Evolutionary conservation across 192 early-diverging fungal genomes (phyloP).

Genomic region (Dispira simplex): DNA sequence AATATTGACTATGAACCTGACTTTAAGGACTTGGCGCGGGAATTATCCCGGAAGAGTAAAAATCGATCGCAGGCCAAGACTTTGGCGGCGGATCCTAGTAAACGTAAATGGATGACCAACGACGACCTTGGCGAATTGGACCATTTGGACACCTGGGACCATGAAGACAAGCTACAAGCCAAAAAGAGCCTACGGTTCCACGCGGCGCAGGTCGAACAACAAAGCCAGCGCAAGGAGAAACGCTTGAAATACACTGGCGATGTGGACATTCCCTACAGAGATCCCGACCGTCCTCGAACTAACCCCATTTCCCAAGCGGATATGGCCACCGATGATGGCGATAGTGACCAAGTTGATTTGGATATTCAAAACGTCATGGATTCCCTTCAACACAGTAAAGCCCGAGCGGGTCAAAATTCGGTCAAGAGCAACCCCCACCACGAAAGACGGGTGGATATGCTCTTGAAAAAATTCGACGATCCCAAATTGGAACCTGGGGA

Average conservation of each 20-base stretch:
- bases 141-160: slow-evolving; percentile 54
- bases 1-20: slow-evolving; percentile 6
- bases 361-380: slow-evolving; percentile 12
- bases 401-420: too few species aligned
- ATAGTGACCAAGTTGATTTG: slow-evolving; percentile 16
- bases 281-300: slow-evolving; percentile 14
- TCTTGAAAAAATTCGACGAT: slow-evolving; percentile 17
- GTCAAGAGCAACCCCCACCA: too few species aligned
- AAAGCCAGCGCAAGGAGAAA: slow-evolving; percentile 16
- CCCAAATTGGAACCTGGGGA: slow-evolving; percentile 26
- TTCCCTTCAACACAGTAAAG: too few species aligned
- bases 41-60: slow-evolving; percentile 11
- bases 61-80: background rate
- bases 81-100: slow-evolving; percentile 21
- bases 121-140: slow-evolving; percentile 64
- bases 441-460: too few species aligned
- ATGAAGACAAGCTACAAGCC: slow-evolving; percentile 62
- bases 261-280: slow-evolving; percentile 67
- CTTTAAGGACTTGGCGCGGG: slow-evolving; percentile 19
- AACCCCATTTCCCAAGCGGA: too few species aligned
- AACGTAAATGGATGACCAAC: slow-evolving; percentile 19
- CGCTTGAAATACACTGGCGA: slow-evolving; percentile 47
- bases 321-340: slow-evolving; percentile 19
- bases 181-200: slow-evolving; percentile 17
- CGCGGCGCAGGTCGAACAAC: too few species aligned